Percentiles rank a stretch among this genome's conserved stretches.
Evolutionary conservation across 495 filamentous ascomycete species (phyloP).

Genomic region (Tuber melanosporum): DNA sequence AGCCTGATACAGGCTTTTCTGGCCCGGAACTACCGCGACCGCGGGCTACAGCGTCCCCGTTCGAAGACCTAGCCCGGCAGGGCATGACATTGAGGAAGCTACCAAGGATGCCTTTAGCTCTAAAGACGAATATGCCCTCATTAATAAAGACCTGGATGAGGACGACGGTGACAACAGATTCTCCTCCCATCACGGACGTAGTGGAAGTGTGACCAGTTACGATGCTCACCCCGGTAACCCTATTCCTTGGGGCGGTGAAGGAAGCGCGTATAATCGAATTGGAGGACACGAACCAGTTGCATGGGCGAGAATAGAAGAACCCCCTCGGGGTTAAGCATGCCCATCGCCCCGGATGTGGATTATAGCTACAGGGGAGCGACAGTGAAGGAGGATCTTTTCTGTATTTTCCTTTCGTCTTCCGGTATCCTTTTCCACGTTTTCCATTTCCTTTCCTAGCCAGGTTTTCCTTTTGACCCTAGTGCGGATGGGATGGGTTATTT

Average conservation of each 20-base stretch:
- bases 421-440: not conserved
- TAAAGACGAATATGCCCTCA: slow-evolving; percentile 39
- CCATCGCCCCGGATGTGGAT: slow-evolving; percentile 26
- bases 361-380: slow-evolving; percentile 24
- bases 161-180: slow-evolving; percentile 22
- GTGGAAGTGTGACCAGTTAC: slow-evolving; percentile 17
- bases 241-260: slow-evolving; percentile 34
- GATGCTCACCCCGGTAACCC: slow-evolving; percentile 35
- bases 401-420: not conserved
- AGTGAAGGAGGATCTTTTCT: slow-evolving; percentile 4
- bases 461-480: not conserved
- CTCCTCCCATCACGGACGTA: slow-evolving; percentile 22
- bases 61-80: slow-evolving; percentile 32
- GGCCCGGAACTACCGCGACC: slow-evolving; percentile 54
- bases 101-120: slow-evolving; percentile 43
- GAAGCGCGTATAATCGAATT: slow-evolving; percentile 35
- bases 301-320: not conserved
- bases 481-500: not conserved
- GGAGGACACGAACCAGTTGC: slow-evolving; percentile 31
- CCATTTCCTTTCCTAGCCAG: not conserved
- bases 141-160: slow-evolving; percentile 35
- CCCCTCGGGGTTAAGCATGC: slow-evolving; percentile 25
- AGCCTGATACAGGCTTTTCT: slow-evolving; percentile 53
- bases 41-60: slow-evolving; percentile 60
- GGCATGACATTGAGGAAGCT: slow-evolving; percentile 34